Conservation (phyloP, 2,329 filamentous ascomycete genomes). For the Alternaria sp. region DNA sequence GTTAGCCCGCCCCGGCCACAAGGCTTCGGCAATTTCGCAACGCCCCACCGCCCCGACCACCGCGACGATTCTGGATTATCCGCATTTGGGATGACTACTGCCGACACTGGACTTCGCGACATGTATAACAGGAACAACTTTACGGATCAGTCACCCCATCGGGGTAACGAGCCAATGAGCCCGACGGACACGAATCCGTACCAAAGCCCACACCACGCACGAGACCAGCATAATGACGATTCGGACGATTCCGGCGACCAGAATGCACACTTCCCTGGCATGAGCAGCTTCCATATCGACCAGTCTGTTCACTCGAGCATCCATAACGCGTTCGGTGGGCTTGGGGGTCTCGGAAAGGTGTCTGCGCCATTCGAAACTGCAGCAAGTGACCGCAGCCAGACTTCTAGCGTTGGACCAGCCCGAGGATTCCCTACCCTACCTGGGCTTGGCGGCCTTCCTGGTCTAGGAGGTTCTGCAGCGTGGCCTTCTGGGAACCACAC, state of each 20-base stretch:
- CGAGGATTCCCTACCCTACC: conserved; percentile 74
- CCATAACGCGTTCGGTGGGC: conserved; percentile 64
- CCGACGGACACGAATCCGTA: conserved; percentile 97
- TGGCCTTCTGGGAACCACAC: conserved; percentile 73
- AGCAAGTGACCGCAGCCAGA: conserved; percentile 90
- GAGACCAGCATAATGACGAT: conserved; percentile 70
- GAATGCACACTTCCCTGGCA: conserved; percentile 60
- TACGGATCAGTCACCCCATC: conserved; percentile 64
- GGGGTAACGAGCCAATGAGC: conserved; percentile 76
- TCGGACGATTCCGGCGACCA: conserved; percentile 64
- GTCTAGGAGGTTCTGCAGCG: conserved; percentile 67
- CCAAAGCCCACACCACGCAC: conserved; percentile 84
- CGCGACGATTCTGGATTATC: conserved; percentile 68
- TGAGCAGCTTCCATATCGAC: conserved; percentile 64
- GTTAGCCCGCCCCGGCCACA: conserved; percentile 63
- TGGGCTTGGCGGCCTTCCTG: conserved; percentile 66
- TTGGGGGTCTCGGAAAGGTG: conserved; percentile 60
- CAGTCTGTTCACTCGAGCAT: conserved; percentile 52
- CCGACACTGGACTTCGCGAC: conserved; percentile 66
- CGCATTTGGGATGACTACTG: conserved; percentile 68
- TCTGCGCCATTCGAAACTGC: conserved; percentile 62
- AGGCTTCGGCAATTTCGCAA: conserved; percentile 55
- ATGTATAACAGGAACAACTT: conserved; percentile 66
- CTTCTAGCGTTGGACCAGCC: conserved; percentile 80
- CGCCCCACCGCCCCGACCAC: conserved; percentile 58